Evolutionary conservation across 371 early-diverging fungal genomes (phyloP).

Genomic region (Rhizopus sp.): DNA sequence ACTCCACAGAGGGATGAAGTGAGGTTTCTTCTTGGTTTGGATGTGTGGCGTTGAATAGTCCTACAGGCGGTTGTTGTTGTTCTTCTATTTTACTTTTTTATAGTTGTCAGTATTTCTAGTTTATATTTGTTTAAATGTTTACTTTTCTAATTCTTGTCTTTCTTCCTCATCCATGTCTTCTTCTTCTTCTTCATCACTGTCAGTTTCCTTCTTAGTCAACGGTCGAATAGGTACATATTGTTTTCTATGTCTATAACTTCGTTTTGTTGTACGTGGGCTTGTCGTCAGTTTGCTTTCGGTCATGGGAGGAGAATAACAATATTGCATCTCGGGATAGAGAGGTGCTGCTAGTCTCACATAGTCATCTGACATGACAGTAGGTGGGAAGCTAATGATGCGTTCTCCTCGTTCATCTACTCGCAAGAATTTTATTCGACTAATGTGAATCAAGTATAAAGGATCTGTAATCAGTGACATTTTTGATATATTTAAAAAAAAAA

Average conservation of each 20-base stretch:
- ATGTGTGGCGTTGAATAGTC: neutral
- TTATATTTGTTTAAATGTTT: neutral
- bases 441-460: constrained; percentile 76
- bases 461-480: constrained; percentile 74
- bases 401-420: constrained; percentile 73
- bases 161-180: constrained; percentile 12
- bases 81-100: neutral
- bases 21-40: constrained; percentile 14
- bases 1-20: constrained; percentile 48
- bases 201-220: neutral
- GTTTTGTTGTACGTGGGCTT: constrained; percentile 33
- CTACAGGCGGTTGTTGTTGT: neutral
- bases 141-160: neutral
- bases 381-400: constrained; percentile 72
- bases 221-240: constrained; percentile 1
- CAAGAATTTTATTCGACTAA: constrained; percentile 76
- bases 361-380: constrained; percentile 69
- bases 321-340: constrained; percentile 72
- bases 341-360: constrained; percentile 77
- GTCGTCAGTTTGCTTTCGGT: constrained; percentile 19
- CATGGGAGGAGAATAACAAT: constrained; percentile 61
- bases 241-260: constrained; percentile 20
- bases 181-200: constrained; percentile 20
- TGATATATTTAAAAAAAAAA: no score
- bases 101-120: neutral